These are phyloP conservation scores for Gynandropsis gynandra DNA, from an alignment of 345 rosid species.

Conservation along the genomic window DNA sequence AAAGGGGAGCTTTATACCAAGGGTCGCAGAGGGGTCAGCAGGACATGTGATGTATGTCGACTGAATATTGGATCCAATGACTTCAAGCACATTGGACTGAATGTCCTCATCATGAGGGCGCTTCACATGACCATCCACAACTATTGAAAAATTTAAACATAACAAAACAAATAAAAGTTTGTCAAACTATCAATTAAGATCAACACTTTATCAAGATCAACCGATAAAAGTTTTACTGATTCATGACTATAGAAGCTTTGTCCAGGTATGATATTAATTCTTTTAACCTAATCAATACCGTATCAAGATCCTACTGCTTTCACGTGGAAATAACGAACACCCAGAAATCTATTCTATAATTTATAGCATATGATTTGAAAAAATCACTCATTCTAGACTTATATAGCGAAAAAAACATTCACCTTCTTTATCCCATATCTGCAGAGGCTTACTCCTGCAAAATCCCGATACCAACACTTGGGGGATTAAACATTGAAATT, in stretches of 20 bases:
- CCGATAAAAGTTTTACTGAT: too few species aligned
- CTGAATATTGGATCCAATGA: conserved; percentile 78
- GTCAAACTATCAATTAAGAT: background rate
- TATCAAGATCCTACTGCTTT: too few species aligned
- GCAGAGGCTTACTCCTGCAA: conserved; percentile 68
- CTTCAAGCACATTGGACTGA: conserved; percentile 86
- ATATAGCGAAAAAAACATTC: conserved; percentile 10
- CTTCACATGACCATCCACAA: conserved; percentile 75
- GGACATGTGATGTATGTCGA: conserved; percentile 94
- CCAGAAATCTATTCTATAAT: background rate
- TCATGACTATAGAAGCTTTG: too few species aligned
- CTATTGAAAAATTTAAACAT: conserved; percentile 28
- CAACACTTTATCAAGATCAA: background rate
- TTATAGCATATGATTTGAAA: conserved; percentile 1
- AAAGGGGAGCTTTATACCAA: conserved; percentile 93
- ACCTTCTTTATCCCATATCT: conserved; percentile 91
- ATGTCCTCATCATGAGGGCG: conserved; percentile 84
- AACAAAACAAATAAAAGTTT: background rate
- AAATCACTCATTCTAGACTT: background rate
- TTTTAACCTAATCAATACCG: too few species aligned
- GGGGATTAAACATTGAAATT: conserved; percentile 7
- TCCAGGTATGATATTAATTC: too few species aligned
- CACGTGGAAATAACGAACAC: too few species aligned
- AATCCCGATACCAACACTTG: background rate
- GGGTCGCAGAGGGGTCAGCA: conserved; percentile 77